phyloP scores from a whole-genome alignment of 176 grass and related monocot species.

The Phyllostachys edulis region DNA sequence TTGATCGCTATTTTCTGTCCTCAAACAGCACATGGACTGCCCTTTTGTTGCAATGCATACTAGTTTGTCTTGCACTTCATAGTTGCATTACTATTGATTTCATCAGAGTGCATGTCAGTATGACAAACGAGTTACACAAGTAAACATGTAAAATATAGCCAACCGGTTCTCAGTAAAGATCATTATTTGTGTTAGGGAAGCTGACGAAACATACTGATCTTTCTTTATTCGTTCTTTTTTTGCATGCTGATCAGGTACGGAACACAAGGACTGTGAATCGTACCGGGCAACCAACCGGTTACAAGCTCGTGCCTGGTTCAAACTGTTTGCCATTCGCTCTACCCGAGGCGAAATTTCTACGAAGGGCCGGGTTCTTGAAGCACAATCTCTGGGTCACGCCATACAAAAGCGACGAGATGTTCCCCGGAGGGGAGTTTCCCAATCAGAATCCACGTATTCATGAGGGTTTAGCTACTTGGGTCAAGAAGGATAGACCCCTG shows the following conservation, averaged over 20 bases:
- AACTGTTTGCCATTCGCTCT: slow-evolving; percentile 80
- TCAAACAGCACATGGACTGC: not conserved
- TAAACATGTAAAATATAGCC: not conserved
- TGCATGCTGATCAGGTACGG: slow-evolving; percentile 55
- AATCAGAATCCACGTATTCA: slow-evolving; percentile 95
- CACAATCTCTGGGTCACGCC: slow-evolving; percentile 98
- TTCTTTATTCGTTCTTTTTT: not conserved
- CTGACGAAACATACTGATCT: not conserved
- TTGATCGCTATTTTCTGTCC: not conserved
- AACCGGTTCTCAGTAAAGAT: not conserved
- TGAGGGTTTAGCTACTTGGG: slow-evolving; percentile 96
- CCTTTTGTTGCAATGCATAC: not conserved
- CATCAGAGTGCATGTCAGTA: not conserved
- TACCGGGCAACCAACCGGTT: slow-evolving; percentile 93
- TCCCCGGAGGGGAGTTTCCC: slow-evolving; percentile 93
- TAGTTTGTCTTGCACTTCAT: not conserved
- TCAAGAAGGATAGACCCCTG: slow-evolving; percentile 80
- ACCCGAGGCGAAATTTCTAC: slow-evolving; percentile 81
- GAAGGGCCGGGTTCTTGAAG: slow-evolving; percentile 95
- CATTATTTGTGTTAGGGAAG: not conserved
- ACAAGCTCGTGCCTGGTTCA: slow-evolving; percentile 89
- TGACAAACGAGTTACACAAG: not conserved
- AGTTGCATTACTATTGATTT: not conserved
- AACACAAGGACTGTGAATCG: slow-evolving; percentile 93
- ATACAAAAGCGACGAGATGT: slow-evolving; percentile 84